A percentile compares a stretch with the other conserved stretches of the same genome.
Evolutionary conservation across 495 filamentous ascomycete genomes (phyloP).

Genomic region (Oleoguttula mirabilis): DNA sequence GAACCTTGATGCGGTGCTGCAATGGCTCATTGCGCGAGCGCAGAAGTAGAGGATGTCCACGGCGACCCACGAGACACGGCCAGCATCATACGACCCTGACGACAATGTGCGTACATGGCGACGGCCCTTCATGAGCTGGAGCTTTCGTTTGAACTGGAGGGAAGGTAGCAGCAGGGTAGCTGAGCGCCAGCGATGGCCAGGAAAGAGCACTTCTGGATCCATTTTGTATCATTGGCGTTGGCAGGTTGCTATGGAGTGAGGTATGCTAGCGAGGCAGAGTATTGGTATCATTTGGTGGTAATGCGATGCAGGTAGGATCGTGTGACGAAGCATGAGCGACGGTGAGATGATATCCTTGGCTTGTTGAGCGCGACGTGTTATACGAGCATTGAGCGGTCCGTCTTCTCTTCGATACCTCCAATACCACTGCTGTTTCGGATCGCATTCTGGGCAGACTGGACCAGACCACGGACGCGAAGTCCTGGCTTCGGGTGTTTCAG

Average conservation of each 20-base stretch:
- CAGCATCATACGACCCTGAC: not conserved
- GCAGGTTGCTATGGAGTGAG: too few relatives aligned
- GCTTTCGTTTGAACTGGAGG: conserved; percentile 1
- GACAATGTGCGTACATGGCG: not conserved
- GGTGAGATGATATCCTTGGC: conserved; percentile 9
- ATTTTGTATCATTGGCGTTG: too few relatives aligned
- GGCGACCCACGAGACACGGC: not conserved
- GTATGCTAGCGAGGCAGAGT: too few relatives aligned
- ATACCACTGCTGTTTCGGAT: not conserved
- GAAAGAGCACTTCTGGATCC: too few relatives aligned
- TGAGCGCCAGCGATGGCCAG: conserved; percentile 20
- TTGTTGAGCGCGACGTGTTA: not conserved
- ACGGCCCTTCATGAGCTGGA: not conserved
- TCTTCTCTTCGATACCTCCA: not conserved
- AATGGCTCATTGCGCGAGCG: conserved; percentile 88
- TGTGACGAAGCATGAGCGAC: conserved; percentile 8
- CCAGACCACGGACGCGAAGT: not conserved
- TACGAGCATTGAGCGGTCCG: not conserved
- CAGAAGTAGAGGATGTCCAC: conserved; percentile 33
- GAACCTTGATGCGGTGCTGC: conserved; percentile 90
- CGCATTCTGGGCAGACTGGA: not conserved
- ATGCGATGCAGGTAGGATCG: too few relatives aligned
- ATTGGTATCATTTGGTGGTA: too few relatives aligned
- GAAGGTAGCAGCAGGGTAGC: conserved; percentile 1
- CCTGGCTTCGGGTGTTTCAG: too few relatives aligned